Evolutionary conservation across 1,284 basidiomycete species (phyloP), one percentile per base, ranked within the genome.

Genomic region (Mrakiaceae sp.): DNA sequence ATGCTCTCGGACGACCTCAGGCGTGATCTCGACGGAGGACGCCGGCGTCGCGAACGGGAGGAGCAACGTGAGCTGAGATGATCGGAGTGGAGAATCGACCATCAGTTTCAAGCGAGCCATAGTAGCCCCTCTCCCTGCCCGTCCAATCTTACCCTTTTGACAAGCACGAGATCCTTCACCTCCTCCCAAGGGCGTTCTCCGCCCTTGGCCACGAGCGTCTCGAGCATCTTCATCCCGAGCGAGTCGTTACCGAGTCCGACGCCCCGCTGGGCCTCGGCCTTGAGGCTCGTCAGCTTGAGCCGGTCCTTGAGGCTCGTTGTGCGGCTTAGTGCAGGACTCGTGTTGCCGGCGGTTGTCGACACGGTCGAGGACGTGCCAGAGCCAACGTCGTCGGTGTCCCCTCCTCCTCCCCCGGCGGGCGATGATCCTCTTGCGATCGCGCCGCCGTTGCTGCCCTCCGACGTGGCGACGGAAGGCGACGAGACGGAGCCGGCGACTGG

Each of bases 151-250:
- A 87, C 88, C 82, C 88, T 88, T 46, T 85, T 84, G 27, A 79
- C 79, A 0, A 83, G 82, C 62, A 91, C 72, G 1, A 83, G 79
- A 67, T 75, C 79, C 83, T 88, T 87, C 12, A 90, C 78, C 40
- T 89, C 87, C 47, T 81, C 78, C 90, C 90, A 92, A 58, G 46
- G 85, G 84, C 40, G 77, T 70, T 12, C 75, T 76, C 43, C 84
- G 2, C 81, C 82, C 68, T 87, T 85, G 27, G 79, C 79, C 4
- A 87, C 82, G 39, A 94, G 78, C 68, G 83, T 84, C 75, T 94
- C 90, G 57, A 93, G 78, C 59, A 94, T 88, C 16, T 83, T 83
- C 88, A 88, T 91, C 1, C 90, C 90, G 55, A 88, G 76, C 64
- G 83, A 86, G 27, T 80, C 81, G 40, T 81, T 80, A 65, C 85